Base-by-base conservation (phyloP, 352 stramenopile genomes). In the Globisporangium camurandrum region DNA sequence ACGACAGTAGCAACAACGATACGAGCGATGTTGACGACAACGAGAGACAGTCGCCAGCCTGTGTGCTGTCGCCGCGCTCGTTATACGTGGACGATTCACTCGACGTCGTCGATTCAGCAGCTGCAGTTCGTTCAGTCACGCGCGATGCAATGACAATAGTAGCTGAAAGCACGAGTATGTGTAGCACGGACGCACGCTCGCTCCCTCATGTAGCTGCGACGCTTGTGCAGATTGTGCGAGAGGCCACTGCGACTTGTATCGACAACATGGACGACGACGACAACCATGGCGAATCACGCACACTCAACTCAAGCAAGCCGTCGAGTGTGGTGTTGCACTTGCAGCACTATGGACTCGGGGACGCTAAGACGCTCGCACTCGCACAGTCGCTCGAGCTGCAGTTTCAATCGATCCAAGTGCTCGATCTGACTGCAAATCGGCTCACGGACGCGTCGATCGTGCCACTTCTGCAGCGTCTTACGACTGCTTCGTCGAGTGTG, bases 291-390 rank as follows among this genome's bases (percentile, higher is more conserved):
- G 1, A 63, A 62, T 17, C 59, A 59, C 1, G 49, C 52, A 17
- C 62, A 34, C 28, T 66, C 14, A 46, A 58, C 19, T 30, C 38
- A 9, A 84, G 77, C 51, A 74, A 75, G 24, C 62, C 67, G 19
- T n/a, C n/a, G n/a, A 71, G 75, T 30, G 57, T 80, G 26, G 62
- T 69, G 4, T 43, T 90, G 0, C 64, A 86, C 24, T 45, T 90
- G 31, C 70, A 86, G 49, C 73, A 90, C 39, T 90, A 88, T 52
- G 79, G 79, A 8, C 68, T 90, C 0, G 79, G 79, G 0, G 75
- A 90, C 27, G 46, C 51, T 1, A 86, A 88, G 47, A 65, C 71
- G 22, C 64, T 75, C 23, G 75, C 76, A 6, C 46, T 90, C 2
- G 66, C 75, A 14, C 83, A 65, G 31, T 70, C 74, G 3, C 62